Evolutionary conservation across 768 basidiomycete genomes (phyloP).

Genomic region (Tephrocybe rancida): DNA sequence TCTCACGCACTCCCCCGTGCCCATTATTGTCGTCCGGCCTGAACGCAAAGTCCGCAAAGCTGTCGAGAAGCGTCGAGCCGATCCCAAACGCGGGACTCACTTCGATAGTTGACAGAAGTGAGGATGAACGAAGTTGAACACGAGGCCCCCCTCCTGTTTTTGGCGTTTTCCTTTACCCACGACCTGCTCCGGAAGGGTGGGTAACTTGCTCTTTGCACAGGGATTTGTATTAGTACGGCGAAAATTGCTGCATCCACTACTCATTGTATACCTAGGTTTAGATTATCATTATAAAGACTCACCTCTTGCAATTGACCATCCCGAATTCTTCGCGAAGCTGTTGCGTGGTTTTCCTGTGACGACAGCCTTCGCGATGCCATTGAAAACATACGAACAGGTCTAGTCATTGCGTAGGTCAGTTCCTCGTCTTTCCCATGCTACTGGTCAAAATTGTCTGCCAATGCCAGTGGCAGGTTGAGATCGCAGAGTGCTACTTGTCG

Average conservation of each 20-base stretch:
- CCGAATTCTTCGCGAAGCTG: no score
- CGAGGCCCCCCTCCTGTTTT: background rate
- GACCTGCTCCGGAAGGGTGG: background rate
- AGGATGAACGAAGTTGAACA: background rate
- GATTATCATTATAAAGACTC: background rate
- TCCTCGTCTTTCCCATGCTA: no score
- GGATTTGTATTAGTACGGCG: background rate
- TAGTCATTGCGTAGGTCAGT: no score
- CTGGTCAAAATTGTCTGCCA: no score
- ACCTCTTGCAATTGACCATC: background rate
- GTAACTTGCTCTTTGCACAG: background rate
- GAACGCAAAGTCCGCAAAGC: conserved; percentile 86
- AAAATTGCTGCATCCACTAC: background rate
- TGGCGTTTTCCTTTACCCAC: no score
- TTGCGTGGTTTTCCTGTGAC: no score
- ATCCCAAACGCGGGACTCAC: conserved; percentile 86
- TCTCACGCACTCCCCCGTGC: conserved; percentile 90
- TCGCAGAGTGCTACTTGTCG: no score
- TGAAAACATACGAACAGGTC: no score
- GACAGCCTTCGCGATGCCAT: no score
- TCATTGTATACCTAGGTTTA: background rate
- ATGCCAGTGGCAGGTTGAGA: no score
- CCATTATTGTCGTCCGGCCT: conserved; percentile 93
- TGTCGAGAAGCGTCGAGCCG: conserved; percentile 81
- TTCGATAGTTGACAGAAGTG: conserved; percentile 47